These are phyloP conservation scores for Leishmania martiniquensis DNA, from an alignment of 208 protist species.

Conservation along the genomic window DNA sequence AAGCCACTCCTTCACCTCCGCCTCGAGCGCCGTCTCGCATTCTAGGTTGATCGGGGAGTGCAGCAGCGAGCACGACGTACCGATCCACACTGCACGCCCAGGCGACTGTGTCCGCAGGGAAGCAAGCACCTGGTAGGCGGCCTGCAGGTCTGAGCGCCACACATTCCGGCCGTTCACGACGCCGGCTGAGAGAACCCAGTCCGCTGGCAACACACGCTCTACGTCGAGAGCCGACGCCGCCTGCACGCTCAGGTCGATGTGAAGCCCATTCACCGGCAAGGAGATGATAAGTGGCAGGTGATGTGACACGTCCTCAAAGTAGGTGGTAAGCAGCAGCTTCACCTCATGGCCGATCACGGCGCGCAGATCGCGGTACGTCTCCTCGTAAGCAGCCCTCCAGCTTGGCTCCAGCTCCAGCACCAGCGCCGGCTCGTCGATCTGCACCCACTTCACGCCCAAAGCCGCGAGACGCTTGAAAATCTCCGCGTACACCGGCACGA, in stretches of 20 bases:
- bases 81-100: conserved; percentile 55
- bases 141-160: conserved; percentile 69
- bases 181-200: conserved; percentile 75
- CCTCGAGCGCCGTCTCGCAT: conserved; percentile 52
- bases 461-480: conserved; percentile 57
- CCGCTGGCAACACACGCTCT: conserved; percentile 40
- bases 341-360: conserved; percentile 12
- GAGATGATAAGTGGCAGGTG: conserved; percentile 41
- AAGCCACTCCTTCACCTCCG: conserved; percentile 68
- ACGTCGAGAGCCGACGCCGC: conserved; percentile 33
- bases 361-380: conserved; percentile 40
- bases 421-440: conserved; percentile 89
- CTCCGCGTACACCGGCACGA: conserved; percentile 72
- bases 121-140: conserved; percentile 22
- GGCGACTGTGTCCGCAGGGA: conserved; percentile 27
- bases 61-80: conserved; percentile 83
- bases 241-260: conserved; percentile 68
- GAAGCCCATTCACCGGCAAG: conserved; percentile 74
- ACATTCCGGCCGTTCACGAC: conserved; percentile 90
- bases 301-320: conserved; percentile 79
- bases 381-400: conserved; percentile 34
- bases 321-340: conserved; percentile 79
- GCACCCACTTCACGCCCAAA: conserved; percentile 68
- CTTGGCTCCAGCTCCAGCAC: conserved; percentile 60
- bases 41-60: conserved; percentile 77